Percentiles rank a stretch among this genome's conserved stretches.
These are phyloP conservation scores for Lepiota subincarnata DNA, from an alignment of 768 basidiomycete species.

Conservation along the genomic window DNA sequence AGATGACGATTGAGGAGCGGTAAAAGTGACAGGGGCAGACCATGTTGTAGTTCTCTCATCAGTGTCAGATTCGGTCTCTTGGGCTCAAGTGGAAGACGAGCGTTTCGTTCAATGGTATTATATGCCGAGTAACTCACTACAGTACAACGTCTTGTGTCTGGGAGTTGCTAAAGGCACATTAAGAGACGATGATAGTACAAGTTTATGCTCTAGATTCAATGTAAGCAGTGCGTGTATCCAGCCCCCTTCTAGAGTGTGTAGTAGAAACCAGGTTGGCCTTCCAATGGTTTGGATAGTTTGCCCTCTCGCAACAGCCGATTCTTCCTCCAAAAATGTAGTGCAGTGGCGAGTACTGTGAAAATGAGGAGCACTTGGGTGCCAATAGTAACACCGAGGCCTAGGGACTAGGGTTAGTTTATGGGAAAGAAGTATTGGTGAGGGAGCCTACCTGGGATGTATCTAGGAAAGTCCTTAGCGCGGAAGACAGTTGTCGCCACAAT, in stretches of 20 bases:
- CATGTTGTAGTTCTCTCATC: too few species aligned
- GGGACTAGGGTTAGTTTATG: neutral
- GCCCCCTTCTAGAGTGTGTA: constrained; percentile 11
- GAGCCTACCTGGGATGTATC: constrained; percentile 21
- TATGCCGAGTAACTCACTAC: too few species aligned
- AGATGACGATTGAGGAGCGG: too few species aligned
- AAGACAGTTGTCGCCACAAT: constrained; percentile 11
- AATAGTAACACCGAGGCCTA: constrained; percentile 7
- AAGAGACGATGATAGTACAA: neutral
- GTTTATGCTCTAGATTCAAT: neutral
- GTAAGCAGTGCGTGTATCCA: neutral
- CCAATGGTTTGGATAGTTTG: constrained; percentile 7
- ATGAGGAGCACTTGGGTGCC: constrained; percentile 10
- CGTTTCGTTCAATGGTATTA: too few species aligned
- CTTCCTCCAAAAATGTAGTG: constrained; percentile 4
- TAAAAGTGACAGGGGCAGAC: too few species aligned
- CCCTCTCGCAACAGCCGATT: constrained; percentile 21
- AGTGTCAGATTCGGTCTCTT: too few species aligned
- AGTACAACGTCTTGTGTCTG: too few species aligned
- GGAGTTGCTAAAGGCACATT: too few species aligned
- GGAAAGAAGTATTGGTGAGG: neutral
- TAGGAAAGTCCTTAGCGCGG: constrained; percentile 9
- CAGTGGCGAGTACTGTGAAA: constrained; percentile 1
- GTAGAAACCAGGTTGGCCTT: constrained; percentile 11
- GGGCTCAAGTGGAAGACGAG: too few species aligned